These are phyloP conservation scores for Neofusicoccum laricinum DNA, from an alignment of 2,329 filamentous ascomycete species.

Conservation along the genomic window DNA sequence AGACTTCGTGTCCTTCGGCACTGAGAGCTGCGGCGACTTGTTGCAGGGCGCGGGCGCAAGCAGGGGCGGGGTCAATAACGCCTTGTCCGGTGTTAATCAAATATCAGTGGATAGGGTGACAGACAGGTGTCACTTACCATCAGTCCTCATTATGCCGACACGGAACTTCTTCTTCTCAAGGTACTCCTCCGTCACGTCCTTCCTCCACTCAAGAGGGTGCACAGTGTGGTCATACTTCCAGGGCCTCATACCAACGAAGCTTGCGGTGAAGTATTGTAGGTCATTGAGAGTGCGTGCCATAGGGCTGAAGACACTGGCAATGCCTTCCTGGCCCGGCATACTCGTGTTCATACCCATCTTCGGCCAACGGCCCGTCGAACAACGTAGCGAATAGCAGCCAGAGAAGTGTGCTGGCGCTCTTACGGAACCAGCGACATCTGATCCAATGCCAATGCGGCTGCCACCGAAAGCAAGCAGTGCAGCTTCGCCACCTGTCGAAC, in stretches of 20 bases:
- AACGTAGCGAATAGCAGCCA: slow-evolving; percentile 82
- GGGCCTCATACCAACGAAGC: slow-evolving; percentile 74
- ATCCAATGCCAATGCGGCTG: slow-evolving; percentile 84
- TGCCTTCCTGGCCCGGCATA: slow-evolving; percentile 89
- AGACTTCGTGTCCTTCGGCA: slow-evolving; percentile 71
- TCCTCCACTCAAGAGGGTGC: slow-evolving; percentile 78
- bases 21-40: slow-evolving; percentile 67
- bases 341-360: slow-evolving; percentile 80
- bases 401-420: slow-evolving; percentile 84
- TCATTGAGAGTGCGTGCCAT: slow-evolving; percentile 87
- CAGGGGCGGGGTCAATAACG: slow-evolving; percentile 82
- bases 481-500: slow-evolving; percentile 81
- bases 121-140: slow-evolving; percentile 45
- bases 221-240: slow-evolving; percentile 88
- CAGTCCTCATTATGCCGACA: slow-evolving; percentile 74
- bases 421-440: slow-evolving; percentile 87
- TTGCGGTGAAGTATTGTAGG: slow-evolving; percentile 77
- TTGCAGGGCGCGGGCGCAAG: slow-evolving; percentile 73
- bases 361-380: slow-evolving; percentile 86
- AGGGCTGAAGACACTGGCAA: slow-evolving; percentile 84
- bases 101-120: slow-evolving; percentile 21
- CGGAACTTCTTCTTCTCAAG: slow-evolving; percentile 61
- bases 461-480: slow-evolving; percentile 78
- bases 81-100: slow-evolving; percentile 25
- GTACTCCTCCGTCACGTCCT: slow-evolving; percentile 58